Conservation (phyloP, 2,329 filamentous ascomycete species). For the Coniochaeta ligniaria region DNA sequence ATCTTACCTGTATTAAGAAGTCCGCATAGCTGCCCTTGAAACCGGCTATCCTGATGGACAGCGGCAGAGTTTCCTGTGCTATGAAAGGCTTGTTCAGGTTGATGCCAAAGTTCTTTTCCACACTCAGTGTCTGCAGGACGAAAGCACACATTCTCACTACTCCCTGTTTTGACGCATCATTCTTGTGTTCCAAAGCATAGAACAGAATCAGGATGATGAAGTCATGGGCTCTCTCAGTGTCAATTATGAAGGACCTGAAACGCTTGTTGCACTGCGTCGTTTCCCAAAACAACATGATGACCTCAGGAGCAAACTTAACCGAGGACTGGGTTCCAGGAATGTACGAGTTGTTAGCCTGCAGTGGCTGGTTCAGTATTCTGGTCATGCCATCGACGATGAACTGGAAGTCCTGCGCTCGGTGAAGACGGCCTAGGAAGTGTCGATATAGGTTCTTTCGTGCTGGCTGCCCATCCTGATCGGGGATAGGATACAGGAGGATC, state of each 20-base stretch:
- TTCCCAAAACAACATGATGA: conserved; percentile 97
- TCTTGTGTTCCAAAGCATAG: conserved; percentile 85
- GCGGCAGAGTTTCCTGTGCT: conserved; percentile 78
- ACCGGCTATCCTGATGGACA: conserved; percentile 70
- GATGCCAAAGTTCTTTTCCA: conserved; percentile 82
- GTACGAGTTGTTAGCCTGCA: conserved; percentile 83
- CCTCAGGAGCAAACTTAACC: conserved; percentile 85
- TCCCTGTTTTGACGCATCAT: conserved; percentile 81
- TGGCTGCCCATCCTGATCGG: conserved; percentile 59
- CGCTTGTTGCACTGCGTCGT: conserved; percentile 94
- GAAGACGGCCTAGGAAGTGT: conserved; percentile 82
- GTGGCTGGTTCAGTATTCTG: conserved; percentile 82
- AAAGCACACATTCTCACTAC: conserved; percentile 97
- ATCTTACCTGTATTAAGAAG: conserved; percentile 76
- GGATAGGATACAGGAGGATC: conserved; percentile 78
- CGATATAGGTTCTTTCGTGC: conserved; percentile 87
- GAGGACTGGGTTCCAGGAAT: conserved; percentile 76
- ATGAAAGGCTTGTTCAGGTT: conserved; percentile 87
- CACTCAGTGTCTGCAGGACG: conserved; percentile 86
- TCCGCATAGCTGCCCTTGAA: conserved; percentile 91
- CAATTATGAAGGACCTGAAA: conserved; percentile 93
- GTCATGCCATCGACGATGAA: conserved; percentile 95
- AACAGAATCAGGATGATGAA: conserved; percentile 87
- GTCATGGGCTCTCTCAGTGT: conserved; percentile 88
- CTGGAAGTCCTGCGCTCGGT: conserved; percentile 93